phyloP scores from a whole-genome alignment of 305 asterid genomes.

The Solanum hybrid region DNA sequence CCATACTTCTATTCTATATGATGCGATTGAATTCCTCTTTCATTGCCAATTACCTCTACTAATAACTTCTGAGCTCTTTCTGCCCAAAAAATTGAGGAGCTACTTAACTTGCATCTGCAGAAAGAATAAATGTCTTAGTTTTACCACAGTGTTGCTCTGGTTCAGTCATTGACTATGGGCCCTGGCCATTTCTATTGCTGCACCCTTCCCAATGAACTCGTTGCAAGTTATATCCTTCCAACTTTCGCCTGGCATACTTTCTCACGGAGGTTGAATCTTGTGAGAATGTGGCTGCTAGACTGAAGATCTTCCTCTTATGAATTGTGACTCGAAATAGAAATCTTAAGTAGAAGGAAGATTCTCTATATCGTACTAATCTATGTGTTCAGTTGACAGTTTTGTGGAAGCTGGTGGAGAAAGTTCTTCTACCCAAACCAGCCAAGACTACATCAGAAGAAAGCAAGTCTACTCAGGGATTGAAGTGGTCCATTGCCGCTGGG shows the following conservation, averaged over 20 bases:
- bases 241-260: background rate
- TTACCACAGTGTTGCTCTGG: background rate
- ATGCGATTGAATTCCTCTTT: background rate
- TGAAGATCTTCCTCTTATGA: background rate
- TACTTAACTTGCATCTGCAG: background rate
- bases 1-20: background rate
- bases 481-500: conserved; percentile 83
- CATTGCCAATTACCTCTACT: background rate
- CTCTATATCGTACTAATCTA: conserved; percentile 56
- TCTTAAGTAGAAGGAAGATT: conserved; percentile 8
- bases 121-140: background rate
- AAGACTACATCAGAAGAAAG: conserved; percentile 45
- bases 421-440: conserved; percentile 50
- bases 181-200: background rate
- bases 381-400: conserved; percentile 83
- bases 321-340: background rate
- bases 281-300: background rate
- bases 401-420: conserved; percentile 87
- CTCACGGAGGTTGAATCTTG: background rate
- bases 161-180: background rate
- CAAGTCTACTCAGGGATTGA: conserved; percentile 46
- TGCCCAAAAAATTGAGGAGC: background rate
- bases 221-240: background rate
- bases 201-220: background rate
- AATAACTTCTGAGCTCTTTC: background rate